Evolutionary conservation across 2,329 filamentous ascomycete species (phyloP).

Genomic region (Colletotrichum gloeosporioides): DNA sequence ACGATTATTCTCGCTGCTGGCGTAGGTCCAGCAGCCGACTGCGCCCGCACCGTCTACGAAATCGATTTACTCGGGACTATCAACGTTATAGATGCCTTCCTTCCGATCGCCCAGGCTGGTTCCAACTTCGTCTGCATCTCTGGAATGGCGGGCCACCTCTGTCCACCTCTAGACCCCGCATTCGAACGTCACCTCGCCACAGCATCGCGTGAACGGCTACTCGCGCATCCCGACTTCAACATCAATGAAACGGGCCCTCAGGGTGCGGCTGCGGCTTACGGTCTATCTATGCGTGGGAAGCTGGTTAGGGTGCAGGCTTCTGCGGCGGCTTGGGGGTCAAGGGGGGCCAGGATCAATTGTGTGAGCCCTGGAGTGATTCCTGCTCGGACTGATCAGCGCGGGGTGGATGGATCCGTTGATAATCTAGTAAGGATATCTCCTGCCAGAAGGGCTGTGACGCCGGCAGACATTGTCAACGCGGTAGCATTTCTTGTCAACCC

Average conservation of each 20-base stretch:
- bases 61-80: not conserved
- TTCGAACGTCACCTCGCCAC: not conserved
- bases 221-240: not conserved
- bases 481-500: not conserved
- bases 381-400: not conserved
- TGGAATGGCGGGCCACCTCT: not conserved
- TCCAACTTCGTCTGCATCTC: not conserved
- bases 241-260: not conserved
- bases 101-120: not conserved
- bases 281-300: not conserved
- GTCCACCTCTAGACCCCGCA: not conserved
- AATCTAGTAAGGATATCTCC: not conserved
- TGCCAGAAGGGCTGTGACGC: not conserved
- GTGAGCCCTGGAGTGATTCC: not conserved
- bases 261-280: not conserved
- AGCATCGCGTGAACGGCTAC: not conserved
- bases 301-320: not conserved
- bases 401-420: not conserved
- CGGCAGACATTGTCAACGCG: not conserved
- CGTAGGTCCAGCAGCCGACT: not conserved
- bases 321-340: not conserved
- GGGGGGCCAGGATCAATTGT: not conserved
- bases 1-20: not conserved
- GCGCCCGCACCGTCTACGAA: not conserved
- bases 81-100: not conserved